Percentiles rank a stretch among this genome's conserved stretches.
phyloP scores from a whole-genome alignment of 345 rosid species.

The Melaleuca quinquenervia region DNA sequence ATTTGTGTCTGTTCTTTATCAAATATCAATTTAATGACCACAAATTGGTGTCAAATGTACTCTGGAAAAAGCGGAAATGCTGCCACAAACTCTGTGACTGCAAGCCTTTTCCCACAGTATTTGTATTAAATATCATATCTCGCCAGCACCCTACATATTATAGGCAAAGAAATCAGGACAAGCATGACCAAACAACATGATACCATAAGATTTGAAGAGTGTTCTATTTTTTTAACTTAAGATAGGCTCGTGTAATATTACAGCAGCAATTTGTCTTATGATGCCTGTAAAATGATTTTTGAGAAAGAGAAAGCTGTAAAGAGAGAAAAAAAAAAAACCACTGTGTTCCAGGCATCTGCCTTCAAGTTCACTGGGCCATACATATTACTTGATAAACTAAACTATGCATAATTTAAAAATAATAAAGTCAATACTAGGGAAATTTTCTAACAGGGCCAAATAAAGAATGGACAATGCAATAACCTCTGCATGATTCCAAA shows the following conservation, averaged over 20 bases:
- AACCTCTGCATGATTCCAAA: not conserved
- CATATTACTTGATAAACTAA: no score
- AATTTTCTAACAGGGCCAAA: not conserved
- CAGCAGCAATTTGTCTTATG: not conserved
- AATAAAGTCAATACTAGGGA: not conserved
- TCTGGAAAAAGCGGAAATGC: not conserved
- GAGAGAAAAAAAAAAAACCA: not conserved
- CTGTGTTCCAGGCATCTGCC: not conserved
- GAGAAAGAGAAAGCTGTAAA: not conserved
- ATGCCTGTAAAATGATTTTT: not conserved
- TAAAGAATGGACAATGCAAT: not conserved
- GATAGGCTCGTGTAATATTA: not conserved
- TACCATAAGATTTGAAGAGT: not conserved
- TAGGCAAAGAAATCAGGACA: not conserved
- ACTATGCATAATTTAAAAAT: not conserved
- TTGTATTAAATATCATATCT: not conserved
- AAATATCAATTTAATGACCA: not conserved
- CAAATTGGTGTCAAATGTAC: not conserved
- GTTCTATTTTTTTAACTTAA: not conserved
- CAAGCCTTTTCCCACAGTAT: not conserved
- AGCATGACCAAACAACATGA: not conserved
- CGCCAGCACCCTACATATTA: not conserved
- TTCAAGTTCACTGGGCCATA: not conserved
- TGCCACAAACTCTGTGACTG: not conserved
- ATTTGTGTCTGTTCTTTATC: not conserved